Conservation (phyloP, 805 yeast species). For the Metschnikowia sp. region DNA sequence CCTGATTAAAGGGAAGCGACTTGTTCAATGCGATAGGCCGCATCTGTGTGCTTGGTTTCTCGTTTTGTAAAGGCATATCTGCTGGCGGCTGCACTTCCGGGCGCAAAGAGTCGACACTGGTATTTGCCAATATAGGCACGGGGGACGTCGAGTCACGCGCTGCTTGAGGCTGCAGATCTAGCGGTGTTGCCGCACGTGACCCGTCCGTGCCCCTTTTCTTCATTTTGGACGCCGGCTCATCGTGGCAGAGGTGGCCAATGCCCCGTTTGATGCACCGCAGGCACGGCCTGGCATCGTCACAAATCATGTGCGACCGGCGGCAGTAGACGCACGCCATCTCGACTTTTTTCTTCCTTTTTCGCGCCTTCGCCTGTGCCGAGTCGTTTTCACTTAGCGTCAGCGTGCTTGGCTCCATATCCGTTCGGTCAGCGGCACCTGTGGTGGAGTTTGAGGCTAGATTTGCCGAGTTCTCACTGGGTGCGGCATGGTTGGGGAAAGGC, state of each 20-base stretch:
- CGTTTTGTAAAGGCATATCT: background rate
- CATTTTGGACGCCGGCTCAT: constrained; percentile 53
- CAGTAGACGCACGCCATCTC: constrained; percentile 84
- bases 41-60: background rate
- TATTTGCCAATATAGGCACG: background rate
- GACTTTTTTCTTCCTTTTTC: constrained; percentile 48
- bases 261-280: constrained; percentile 81
- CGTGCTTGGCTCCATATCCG: background rate
- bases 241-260: constrained; percentile 84
- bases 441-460: too few species aligned
- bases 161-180: background rate
- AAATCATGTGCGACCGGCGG: constrained; percentile 89
- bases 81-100: background rate
- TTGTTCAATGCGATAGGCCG: constrained; percentile 34
- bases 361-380: constrained; percentile 4
- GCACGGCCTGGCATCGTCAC: constrained; percentile 77
- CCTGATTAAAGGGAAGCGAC: constrained; percentile 49
- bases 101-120: background rate
- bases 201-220: constrained; percentile 26
- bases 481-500: too few species aligned
- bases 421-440: too few species aligned
- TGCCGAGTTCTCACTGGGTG: too few species aligned
- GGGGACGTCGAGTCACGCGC: too few species aligned
- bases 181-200: constrained; percentile 15
- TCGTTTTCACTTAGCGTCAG: background rate